phyloP scores from a whole-genome alignment of 192 early-diverging fungal species.

The Rhizophagus clarus region DNA sequence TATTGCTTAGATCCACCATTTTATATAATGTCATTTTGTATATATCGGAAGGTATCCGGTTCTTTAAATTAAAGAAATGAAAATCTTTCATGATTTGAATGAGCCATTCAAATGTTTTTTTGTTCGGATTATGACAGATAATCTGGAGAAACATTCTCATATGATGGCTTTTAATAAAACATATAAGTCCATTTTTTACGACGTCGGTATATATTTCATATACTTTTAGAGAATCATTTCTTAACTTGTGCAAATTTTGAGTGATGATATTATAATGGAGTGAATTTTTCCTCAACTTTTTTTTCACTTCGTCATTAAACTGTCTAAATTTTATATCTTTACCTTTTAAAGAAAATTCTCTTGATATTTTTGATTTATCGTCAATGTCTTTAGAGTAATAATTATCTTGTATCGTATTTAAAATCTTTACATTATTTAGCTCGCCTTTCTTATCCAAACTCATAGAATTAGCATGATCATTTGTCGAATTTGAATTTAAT shows the following conservation, averaged over 20 bases:
- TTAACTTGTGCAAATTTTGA: neutral
- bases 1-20: neutral
- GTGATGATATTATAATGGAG: neutral
- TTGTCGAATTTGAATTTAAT: neutral
- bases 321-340: neutral
- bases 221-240: neutral
- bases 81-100: slow-evolving; percentile 4
- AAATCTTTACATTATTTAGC: too few relatives aligned
- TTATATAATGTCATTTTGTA: neutral
- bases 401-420: too few relatives aligned
- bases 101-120: slow-evolving; percentile 5
- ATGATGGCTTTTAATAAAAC: neutral
- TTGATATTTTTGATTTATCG: neutral
- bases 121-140: neutral
- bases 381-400: too few relatives aligned
- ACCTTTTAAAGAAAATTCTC: neutral
- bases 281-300: neutral
- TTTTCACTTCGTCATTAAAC: neutral
- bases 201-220: neutral
- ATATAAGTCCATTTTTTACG: neutral
- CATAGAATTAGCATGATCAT: neutral
- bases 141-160: neutral
- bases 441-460: neutral
- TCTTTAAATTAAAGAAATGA: neutral
- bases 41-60: neutral